phyloP scores from a whole-genome alignment of 345 rosid genomes.

The Arabis alpina region DNA sequence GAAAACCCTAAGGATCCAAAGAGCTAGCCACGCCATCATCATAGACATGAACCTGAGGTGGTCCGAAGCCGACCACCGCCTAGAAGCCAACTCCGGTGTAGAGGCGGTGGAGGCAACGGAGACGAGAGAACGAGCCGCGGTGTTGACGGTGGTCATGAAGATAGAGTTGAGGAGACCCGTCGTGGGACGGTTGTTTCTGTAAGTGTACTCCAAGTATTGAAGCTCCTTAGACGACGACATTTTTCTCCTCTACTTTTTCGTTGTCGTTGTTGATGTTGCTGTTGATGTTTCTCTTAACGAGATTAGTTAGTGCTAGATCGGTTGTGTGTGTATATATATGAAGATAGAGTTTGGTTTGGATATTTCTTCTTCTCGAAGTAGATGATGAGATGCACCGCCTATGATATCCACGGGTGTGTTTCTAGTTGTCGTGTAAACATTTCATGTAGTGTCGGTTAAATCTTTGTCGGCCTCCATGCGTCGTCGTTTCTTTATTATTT shows the following conservation, averaged over 20 bases:
- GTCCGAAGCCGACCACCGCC: conserved; percentile 63
- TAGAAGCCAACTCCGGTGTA: conserved; percentile 38
- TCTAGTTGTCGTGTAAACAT: conserved; percentile 39
- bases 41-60: conserved; percentile 73
- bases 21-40: conserved; percentile 66
- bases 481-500: neutral
- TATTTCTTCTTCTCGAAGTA: conserved; percentile 40
- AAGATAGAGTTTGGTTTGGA: conserved; percentile 36
- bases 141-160: conserved; percentile 69
- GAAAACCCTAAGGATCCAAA: conserved; percentile 66
- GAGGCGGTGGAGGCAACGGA: conserved; percentile 59
- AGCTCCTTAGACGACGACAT: conserved; percentile 45
- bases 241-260: neutral
- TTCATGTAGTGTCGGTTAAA: conserved; percentile 30
- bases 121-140: conserved; percentile 62
- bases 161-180: conserved; percentile 56
- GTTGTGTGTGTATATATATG: conserved; percentile 8
- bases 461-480: conserved; percentile 22
- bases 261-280: neutral
- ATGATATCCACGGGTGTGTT: conserved; percentile 28
- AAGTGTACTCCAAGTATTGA: conserved; percentile 45
- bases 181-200: conserved; percentile 47
- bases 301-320: neutral
- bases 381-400: conserved; percentile 46
- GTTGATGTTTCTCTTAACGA: neutral